These are phyloP conservation scores for Dimocarpus longan DNA, from an alignment of 345 rosid species.

Conservation along the genomic window DNA sequence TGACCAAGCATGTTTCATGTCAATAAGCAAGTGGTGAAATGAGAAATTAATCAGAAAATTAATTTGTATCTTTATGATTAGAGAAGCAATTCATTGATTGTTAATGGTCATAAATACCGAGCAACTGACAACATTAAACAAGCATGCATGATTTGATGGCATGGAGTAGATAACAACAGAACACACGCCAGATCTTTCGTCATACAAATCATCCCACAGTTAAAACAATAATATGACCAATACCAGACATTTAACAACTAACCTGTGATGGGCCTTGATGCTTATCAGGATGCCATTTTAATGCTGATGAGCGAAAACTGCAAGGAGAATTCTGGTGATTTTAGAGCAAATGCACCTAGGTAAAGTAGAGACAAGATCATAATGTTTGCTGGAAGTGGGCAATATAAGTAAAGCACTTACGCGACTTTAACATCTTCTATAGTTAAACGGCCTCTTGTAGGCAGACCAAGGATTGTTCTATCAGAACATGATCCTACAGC, in stretches of 20 bases:
- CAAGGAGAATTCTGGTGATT: conserved; percentile 17
- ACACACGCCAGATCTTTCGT: neutral
- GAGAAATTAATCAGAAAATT: neutral
- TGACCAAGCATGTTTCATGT: neutral
- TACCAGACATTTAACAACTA: conserved; percentile 16
- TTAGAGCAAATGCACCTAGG: neutral
- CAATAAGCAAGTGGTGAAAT: neutral
- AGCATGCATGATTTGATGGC: neutral
- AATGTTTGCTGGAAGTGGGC: neutral
- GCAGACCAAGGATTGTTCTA: conserved; percentile 65
- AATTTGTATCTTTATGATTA: neutral
- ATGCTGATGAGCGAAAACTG: conserved; percentile 74
- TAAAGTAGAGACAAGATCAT: neutral
- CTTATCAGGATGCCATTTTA: conserved; percentile 97
- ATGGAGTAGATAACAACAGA: neutral
- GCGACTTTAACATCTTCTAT: conserved; percentile 84
- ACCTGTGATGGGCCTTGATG: conserved; percentile 81
- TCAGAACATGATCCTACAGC: conserved; percentile 59
- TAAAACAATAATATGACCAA: neutral
- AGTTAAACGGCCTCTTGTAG: conserved; percentile 61
- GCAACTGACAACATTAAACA: neutral
- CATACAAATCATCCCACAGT: too few species aligned
- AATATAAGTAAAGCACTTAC: conserved; percentile 35
- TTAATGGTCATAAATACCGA: neutral
- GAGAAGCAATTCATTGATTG: neutral